Conservation (phyloP, 2,329 filamentous ascomycete genomes). For the Stagonosporopsis chrysanthemi region DNA sequence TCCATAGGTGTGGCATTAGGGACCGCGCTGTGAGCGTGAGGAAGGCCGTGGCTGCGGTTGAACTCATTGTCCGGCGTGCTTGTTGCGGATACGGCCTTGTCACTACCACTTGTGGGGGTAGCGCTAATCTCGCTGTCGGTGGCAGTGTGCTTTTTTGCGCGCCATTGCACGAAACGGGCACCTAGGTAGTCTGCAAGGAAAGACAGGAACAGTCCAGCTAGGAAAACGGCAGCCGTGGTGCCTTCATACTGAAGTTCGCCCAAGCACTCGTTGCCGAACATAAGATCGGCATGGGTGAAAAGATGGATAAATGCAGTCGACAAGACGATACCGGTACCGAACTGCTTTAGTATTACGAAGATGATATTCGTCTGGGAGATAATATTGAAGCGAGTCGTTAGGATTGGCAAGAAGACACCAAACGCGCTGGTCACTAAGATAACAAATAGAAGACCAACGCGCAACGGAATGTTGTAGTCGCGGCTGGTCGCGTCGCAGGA, state of each 20-base stretch:
- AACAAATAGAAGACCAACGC: conserved; percentile 76
- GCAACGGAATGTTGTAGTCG: conserved; percentile 71
- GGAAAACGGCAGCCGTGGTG: conserved; percentile 73
- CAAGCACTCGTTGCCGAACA: conserved; percentile 76
- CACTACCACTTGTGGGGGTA: conserved; percentile 17
- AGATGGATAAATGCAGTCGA: conserved; percentile 76
- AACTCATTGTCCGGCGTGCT: conserved; percentile 25
- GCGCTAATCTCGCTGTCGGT: conserved; percentile 25
- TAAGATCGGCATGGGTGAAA: conserved; percentile 74
- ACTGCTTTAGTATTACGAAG: conserved; percentile 73
- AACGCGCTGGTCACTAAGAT: conserved; percentile 73
- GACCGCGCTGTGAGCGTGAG: conserved; percentile 34
- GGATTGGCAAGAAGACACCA: conserved; percentile 73
- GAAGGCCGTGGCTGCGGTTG: conserved; percentile 23
- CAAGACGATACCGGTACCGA: conserved; percentile 76
- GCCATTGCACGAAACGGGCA: conserved; percentile 62
- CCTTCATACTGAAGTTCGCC: conserved; percentile 71
- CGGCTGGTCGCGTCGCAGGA: conserved; percentile 60
- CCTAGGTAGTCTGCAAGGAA: conserved; percentile 75
- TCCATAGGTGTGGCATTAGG: conserved; percentile 33
- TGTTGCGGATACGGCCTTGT: conserved; percentile 22
- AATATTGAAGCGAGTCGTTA: conserved; percentile 66
- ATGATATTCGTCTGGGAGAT: conserved; percentile 56
- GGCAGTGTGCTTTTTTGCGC: conserved; percentile 30
- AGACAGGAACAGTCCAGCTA: conserved; percentile 76